Base-by-base conservation (phyloP, 768 basidiomycete species). In the Pisolithus albus region DNA sequence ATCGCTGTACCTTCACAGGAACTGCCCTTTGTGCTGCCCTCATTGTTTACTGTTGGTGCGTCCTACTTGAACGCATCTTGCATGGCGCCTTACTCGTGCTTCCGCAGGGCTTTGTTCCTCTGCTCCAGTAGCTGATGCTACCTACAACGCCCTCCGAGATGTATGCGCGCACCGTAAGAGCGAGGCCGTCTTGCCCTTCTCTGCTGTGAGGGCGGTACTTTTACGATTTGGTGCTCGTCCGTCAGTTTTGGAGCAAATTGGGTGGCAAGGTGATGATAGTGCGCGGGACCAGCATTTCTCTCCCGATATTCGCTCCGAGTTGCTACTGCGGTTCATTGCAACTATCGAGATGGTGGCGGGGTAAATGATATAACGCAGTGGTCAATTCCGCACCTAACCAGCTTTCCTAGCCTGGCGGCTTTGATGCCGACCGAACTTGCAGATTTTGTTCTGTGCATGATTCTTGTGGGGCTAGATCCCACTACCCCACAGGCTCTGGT, bases 381-480 rank as follows among this genome's bases (percentile, higher is more conserved):
- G 47, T 23, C 21, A 26, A 42, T 30, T 28, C 21, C 50, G 18
- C 47, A 49, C 19, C 63, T 26, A 32, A 50, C 7, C 19, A 37
- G 34, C 37, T 57, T 15, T 30, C 76, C 72, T 47, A 70, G 70
- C 44, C 59, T 67, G 45, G 65, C 62, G 47, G 64, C 59, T 38
- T 56, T 68, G 45, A 60, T 78, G 15, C 54, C 59, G 7, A 60
- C 68, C 5, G 80, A 84, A 19, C 58, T 76, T 1, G 72, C 77
- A 11, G 73, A 80, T 51, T 60, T 83, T 19, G 56, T 83, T 7
- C 56, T 80, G 46, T 64, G 72, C 2, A 56, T 89, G 39, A 53
- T 83, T 4, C 65, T 83, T 3, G 61, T 88, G 24, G 82, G 72
- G 2, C 73, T 85, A 54, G 86, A 88, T 57, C 63, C 72, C 1